Evolutionary conservation across 2,329 filamentous ascomycete species (phyloP).

Genomic region (Phaeosphaeriaceae sp.): DNA sequence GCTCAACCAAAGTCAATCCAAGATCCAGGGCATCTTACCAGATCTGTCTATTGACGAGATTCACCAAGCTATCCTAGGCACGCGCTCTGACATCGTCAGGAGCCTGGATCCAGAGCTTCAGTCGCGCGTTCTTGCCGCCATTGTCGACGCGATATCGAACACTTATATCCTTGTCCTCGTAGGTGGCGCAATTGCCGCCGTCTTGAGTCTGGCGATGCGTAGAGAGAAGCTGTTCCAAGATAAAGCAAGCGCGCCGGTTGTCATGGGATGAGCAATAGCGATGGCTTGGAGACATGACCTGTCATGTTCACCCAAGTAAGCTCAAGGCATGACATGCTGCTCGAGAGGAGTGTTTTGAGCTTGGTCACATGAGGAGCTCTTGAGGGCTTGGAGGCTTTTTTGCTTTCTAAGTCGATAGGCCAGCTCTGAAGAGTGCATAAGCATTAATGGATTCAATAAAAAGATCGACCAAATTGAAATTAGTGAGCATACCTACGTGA

Average conservation of each 20-base stretch:
- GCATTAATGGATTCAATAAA: background rate
- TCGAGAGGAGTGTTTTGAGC: background rate
- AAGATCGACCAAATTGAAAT: too few relatives aligned
- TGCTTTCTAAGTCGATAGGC: too few relatives aligned
- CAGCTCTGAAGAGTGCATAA: background rate
- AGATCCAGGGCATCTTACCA: conserved; percentile 5
- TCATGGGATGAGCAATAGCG: background rate
- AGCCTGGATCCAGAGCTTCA: conserved; percentile 4
- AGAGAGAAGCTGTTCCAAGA: background rate
- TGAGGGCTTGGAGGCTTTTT: too few relatives aligned
- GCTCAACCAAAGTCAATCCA: conserved; percentile 10
- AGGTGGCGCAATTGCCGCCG: background rate
- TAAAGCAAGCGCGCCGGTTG: background rate
- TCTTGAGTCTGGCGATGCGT: conserved; percentile 3
- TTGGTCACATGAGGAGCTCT: too few relatives aligned
- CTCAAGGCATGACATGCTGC: background rate
- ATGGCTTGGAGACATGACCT: background rate
- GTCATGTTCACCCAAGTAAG: too few relatives aligned
- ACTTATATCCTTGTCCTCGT: conserved; percentile 10
- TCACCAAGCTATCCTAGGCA: conserved; percentile 5
- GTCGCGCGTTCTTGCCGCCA: conserved; percentile 3
- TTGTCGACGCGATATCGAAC: conserved; percentile 9
- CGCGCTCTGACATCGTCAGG: conserved; percentile 1
- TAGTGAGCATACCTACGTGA: background rate
- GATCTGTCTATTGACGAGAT: background rate